These are phyloP conservation scores for Sanghuangporus sanghuang DNA, from an alignment of 1,284 basidiomycete genomes.

Conservation along the genomic window DNA sequence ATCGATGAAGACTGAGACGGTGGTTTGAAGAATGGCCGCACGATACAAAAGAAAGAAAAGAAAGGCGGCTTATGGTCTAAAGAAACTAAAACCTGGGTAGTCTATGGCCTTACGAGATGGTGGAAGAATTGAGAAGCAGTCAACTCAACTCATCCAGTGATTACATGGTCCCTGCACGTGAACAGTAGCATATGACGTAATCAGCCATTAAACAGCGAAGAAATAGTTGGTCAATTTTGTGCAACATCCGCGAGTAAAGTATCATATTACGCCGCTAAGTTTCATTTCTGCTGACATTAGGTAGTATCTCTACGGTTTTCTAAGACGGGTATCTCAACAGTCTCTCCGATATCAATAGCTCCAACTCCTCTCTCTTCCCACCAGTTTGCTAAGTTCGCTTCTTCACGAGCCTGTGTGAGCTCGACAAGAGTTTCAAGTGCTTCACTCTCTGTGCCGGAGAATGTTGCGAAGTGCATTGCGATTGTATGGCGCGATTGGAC, in stretches of 20 bases:
- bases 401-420: slow-evolving; percentile 24
- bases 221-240: too few species aligned
- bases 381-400: slow-evolving; percentile 24
- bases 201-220: too few species aligned
- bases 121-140: not conserved
- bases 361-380: slow-evolving; percentile 30
- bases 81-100: not conserved
- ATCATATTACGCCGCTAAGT: too few species aligned
- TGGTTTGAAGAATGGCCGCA: slow-evolving; percentile 75
- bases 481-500: slow-evolving; percentile 32
- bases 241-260: too few species aligned
- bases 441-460: slow-evolving; percentile 32
- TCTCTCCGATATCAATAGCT: slow-evolving; percentile 28
- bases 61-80: slow-evolving; percentile 3
- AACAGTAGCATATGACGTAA: too few species aligned
- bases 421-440: slow-evolving; percentile 31
- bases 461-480: slow-evolving; percentile 37
- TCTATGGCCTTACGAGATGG: not conserved
- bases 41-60: slow-evolving; percentile 43
- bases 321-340: slow-evolving; percentile 16
- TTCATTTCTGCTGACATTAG: not conserved
- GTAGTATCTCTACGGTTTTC: not conserved
- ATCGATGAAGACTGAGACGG: slow-evolving; percentile 52
- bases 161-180: too few species aligned
- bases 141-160: not conserved